These are phyloP conservation scores for Emmonsiellopsis sp. DNA, from an alignment of 2,329 filamentous ascomycete genomes.

Conservation along the genomic window DNA sequence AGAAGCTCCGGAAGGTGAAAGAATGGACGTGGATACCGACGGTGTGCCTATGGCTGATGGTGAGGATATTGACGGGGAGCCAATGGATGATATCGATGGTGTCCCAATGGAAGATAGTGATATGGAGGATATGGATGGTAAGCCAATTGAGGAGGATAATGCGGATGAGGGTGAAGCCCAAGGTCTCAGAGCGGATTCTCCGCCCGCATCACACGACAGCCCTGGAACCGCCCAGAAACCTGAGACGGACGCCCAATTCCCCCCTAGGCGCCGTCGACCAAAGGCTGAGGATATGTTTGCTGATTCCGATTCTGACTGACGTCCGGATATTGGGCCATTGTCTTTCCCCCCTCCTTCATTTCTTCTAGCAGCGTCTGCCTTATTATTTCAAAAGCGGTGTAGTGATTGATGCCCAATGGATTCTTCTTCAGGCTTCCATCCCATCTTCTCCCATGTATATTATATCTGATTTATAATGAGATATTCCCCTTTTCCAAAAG, in stretches of 20 bases:
- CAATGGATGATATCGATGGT: slow-evolving; percentile 36
- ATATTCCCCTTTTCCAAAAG: neutral
- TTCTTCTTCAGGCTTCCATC: neutral
- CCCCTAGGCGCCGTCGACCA: slow-evolving; percentile 51
- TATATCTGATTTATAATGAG: neutral
- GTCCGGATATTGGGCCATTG: neutral
- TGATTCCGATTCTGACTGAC: slow-evolving; percentile 54
- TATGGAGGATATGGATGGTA: slow-evolving; percentile 42
- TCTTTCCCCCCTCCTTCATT: neutral
- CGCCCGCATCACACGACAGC: slow-evolving; percentile 15
- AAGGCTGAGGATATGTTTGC: slow-evolving; percentile 83
- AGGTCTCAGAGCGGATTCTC: slow-evolving; percentile 19
- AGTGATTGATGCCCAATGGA: neutral
- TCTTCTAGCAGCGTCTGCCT: neutral
- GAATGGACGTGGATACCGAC: slow-evolving; percentile 26
- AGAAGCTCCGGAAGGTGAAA: slow-evolving; percentile 8
- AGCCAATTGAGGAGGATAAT: slow-evolving; percentile 41
- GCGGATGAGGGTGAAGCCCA: slow-evolving; percentile 26
- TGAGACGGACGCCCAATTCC: slow-evolving; percentile 22
- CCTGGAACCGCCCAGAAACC: slow-evolving; percentile 14
- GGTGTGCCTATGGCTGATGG: slow-evolving; percentile 26
- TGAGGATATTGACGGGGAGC: slow-evolving; percentile 36
- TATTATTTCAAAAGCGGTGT: neutral
- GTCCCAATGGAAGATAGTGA: slow-evolving; percentile 41
- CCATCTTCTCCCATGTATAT: neutral